These are phyloP conservation scores for Plasmodium relictum DNA, from an alignment of 169 alveolate genomes.

Conservation along the genomic window DNA sequence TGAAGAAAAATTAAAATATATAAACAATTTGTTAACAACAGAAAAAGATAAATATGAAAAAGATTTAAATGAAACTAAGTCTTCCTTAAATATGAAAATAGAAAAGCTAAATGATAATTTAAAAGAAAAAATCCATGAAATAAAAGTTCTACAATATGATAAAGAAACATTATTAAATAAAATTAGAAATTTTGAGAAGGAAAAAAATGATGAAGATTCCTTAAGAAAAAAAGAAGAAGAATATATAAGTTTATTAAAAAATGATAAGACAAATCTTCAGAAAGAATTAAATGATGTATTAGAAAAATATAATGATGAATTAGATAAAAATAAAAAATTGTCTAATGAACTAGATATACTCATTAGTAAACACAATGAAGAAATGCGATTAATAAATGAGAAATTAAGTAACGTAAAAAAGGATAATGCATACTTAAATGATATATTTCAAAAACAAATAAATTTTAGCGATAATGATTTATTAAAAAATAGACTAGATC, in stretches of 20 bases:
- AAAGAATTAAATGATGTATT: constrained; percentile 9
- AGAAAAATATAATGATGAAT: constrained; percentile 15
- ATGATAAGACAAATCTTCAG: constrained; percentile 35
- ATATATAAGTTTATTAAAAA: constrained; percentile 9
- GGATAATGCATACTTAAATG: constrained; percentile 42
- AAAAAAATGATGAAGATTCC: not conserved
- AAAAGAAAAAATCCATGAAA: constrained; percentile 24
- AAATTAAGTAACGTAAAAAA: constrained; percentile 24
- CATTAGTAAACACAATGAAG: constrained; percentile 15
- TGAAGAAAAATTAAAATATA: constrained; percentile 40
- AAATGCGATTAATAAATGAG: constrained; percentile 25
- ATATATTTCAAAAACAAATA: constrained; percentile 9
- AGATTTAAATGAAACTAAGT: constrained; percentile 27
- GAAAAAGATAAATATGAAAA: constrained; percentile 52
- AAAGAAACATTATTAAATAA: constrained; percentile 7
- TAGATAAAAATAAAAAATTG: constrained; percentile 29
- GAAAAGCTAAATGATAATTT: constrained; percentile 1
- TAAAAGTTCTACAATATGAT: constrained; percentile 12
- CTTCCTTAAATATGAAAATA: constrained; percentile 1
- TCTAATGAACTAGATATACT: constrained; percentile 18
- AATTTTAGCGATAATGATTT: constrained; percentile 20
- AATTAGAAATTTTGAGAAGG: constrained; percentile 25
- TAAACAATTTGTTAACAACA: not conserved
- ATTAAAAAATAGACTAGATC: constrained; percentile 35
- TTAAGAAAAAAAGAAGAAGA: constrained; percentile 57